Conservation (phyloP, 2,329 filamentous ascomycete species). For the Whalleya microplaca region DNA sequence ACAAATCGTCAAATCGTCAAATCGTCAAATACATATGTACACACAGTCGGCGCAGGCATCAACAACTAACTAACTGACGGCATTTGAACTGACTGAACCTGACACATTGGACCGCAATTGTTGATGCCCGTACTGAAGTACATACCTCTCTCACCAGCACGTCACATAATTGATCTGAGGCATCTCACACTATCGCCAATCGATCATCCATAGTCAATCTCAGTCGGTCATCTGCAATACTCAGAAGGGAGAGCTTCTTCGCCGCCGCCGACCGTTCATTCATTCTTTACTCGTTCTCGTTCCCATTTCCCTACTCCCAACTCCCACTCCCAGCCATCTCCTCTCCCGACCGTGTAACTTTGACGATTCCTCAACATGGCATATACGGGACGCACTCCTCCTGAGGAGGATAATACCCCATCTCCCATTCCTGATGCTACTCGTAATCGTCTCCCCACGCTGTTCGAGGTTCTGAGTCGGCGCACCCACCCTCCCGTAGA, state of each 20-base stretch:
- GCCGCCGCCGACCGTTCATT: too few species aligned
- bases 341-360: background rate
- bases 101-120: too few species aligned
- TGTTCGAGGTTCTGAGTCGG: constrained; percentile 94
- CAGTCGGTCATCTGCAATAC: background rate
- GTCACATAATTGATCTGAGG: too few species aligned
- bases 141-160: too few species aligned
- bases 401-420: constrained; percentile 42
- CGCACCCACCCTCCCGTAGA: constrained; percentile 95
- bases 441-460: constrained; percentile 86
- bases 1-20: background rate
- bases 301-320: constrained; percentile 1
- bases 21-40: background rate
- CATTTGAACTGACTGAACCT: too few species aligned
- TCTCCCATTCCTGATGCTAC: constrained; percentile 62
- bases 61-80: too few species aligned
- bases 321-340: constrained; percentile 1
- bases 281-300: constrained; percentile 1
- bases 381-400: constrained; percentile 30
- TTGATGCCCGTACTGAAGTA: too few species aligned
- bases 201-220: too few species aligned
- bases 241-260: background rate
- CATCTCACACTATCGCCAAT: too few species aligned
- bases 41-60: too few species aligned
- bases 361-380: constrained; percentile 39